Evolutionary conservation across 345 rosid species (phyloP), one percentile per base, ranked within the genome.

Genomic region (Populus alba): DNA sequence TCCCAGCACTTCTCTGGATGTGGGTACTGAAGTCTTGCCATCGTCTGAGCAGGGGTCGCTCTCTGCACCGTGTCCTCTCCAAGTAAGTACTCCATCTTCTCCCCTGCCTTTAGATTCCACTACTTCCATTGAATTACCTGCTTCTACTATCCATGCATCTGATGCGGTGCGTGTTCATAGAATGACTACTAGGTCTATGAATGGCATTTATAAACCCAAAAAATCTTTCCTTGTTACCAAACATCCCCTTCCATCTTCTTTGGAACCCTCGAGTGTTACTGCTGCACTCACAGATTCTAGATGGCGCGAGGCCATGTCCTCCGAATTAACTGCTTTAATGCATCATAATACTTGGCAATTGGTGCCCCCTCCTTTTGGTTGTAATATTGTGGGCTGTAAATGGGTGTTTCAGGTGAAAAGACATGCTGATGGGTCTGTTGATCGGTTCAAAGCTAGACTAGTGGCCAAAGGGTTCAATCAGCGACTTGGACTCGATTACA

Each of bases 271-370:
- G 0, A 53, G 25, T 53, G 61, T 53, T 2, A 20, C 4, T 7
- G 0, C 0, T 0, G 1, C 11, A 53, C 3, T 20, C 0, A 0
- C 0, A 7, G 0, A 20, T 7, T 53, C 4, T 0, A 53, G 4
- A 53, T 53, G 23, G 1, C 0, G 1, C 20, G 23, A 20, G 6
- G 11, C 1, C 11, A 53, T 53, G 11, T 53, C 11, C 25, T 53
- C 0, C 0, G 11, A 53, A 53, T 53, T 53, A 53, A 53, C 4
- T 53, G 0, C 23, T 0, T 53, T 53, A 20, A 20, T 53, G 3
- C 0, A 0, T 53, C 23, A 53, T 1, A 20, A 20, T 53, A 53
- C 23, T 0, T 53, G 61, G 3, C 23, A 53, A 53, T 1, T 53
- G 0, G 61, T 53, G 0, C 3, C 61, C 0, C 4, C 23, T 7